Evolutionary conservation across 495 filamentous ascomycete species (phyloP).

Genomic region (Jackrogersella multiformis): DNA sequence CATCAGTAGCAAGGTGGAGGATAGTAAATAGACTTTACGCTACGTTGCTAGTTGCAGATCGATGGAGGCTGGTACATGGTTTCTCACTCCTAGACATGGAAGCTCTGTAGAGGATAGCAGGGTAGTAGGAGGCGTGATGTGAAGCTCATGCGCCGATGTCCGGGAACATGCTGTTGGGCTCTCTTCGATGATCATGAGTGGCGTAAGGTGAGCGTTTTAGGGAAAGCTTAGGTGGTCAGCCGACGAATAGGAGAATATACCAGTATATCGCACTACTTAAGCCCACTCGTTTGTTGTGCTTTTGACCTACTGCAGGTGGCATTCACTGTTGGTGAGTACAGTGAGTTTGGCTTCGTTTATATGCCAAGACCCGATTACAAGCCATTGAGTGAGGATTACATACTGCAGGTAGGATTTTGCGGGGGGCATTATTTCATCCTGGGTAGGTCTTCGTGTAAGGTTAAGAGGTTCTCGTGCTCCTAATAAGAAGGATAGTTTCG

Average conservation of each 20-base stretch:
- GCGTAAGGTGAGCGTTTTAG: not conserved
- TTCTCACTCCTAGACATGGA: not conserved
- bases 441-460: not conserved
- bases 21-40: conserved; percentile 30
- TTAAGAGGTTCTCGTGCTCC: not conserved
- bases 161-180: not conserved
- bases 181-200: not conserved
- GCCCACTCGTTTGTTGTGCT: not conserved
- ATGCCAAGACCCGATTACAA: not conserved
- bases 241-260: not conserved
- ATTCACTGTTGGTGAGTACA: not conserved
- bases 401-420: not conserved
- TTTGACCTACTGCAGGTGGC: not conserved
- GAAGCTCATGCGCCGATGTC: not conserved
- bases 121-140: not conserved
- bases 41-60: conserved; percentile 25
- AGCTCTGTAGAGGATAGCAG: not conserved
- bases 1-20: conserved; percentile 20
- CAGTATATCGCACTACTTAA: not conserved
- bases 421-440: not conserved
- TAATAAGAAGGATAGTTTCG: not conserved
- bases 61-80: not conserved
- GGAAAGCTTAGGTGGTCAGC: not conserved
- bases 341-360: not conserved
- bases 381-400: not conserved